Conservation (phyloP, 148 eudicot species). For the Cornus controversa region DNA sequence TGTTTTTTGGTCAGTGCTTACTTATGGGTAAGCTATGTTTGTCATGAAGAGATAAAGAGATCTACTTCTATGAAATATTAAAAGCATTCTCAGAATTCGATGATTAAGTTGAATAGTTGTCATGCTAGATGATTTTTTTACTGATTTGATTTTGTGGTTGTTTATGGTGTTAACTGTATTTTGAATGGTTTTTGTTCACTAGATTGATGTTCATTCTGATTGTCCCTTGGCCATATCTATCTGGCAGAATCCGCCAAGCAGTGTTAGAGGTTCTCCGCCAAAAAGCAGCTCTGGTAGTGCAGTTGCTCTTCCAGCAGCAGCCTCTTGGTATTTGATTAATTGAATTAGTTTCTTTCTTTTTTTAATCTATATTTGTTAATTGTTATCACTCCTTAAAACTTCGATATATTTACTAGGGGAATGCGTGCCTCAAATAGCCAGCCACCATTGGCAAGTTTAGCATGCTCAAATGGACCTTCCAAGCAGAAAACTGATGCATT, state of each 20-base stretch:
- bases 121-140: neutral
- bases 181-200: constrained; percentile 13
- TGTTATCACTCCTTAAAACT: too few relatives aligned
- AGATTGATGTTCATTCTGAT: constrained; percentile 3
- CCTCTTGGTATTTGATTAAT: constrained; percentile 26
- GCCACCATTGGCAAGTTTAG: constrained; percentile 32
- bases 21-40: neutral
- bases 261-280: constrained; percentile 56
- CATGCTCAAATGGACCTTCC: constrained; percentile 45
- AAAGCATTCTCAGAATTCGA: neutral
- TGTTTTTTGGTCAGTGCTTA: neutral
- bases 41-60: neutral
- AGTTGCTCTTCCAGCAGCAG: constrained; percentile 81
- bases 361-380: too few relatives aligned
- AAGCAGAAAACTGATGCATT: constrained; percentile 46
- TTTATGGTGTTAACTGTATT: neutral
- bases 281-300: constrained; percentile 72
- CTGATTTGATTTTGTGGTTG: neutral
- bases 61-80: neutral
- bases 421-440: constrained; percentile 53
- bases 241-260: constrained; percentile 50
- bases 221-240: constrained; percentile 13
- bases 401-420: constrained; percentile 42
- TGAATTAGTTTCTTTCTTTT: neutral
- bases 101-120: neutral